Base-by-base conservation (phyloP, 164 flowering plant genomes). In the Sedum album region DNA sequence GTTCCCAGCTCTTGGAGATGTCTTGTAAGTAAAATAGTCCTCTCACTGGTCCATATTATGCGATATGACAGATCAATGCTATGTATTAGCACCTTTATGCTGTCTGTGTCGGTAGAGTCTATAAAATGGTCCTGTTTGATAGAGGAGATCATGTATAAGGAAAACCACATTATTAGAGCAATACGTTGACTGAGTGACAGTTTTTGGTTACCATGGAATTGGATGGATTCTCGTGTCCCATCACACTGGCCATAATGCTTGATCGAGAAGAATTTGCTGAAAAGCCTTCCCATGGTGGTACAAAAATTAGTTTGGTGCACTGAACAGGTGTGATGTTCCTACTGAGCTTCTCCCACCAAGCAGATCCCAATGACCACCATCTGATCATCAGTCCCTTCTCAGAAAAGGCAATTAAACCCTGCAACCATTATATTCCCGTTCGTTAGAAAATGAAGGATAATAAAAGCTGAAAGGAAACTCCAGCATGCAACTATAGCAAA, bases 301-400 rank as follows among this genome's bases (percentile, higher is more conserved):
- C 88, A 75, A 94, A 86, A 67, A 94, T 94, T 28, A 94, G 73
- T 77, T 94, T 91, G 68, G 96, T 94, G 80, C 94, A 94, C 51
- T 91, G 97, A 8, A 88, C 88, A 73, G 97, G 96, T 71, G 76
- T 83, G 26, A 83, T 73, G 72, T 75, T 94, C 60, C 96, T 80
- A 75, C 88, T 88, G 67, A 94, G 87, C 76, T 88, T 94, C 80
- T 94, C 99, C 97, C 97, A 94, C 97, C 97, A 91, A 26, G 76
- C 92, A 72, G 93, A 85, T 82, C 92, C 97, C 70, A 94, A 60
- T 42, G 99, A 94, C 96, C 99, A 94, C 99, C 99, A 94, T 78
- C 99, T 85, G 71, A 91, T 88, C 91, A 90, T 88, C 82, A 91
- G 75, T 11, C 97, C 99, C 79, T 87, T 83, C 81, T 91, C 99